Evolutionary conservation across 1,139 yeast species (phyloP).

Genomic region (Magnusiomyces fungicola): DNA sequence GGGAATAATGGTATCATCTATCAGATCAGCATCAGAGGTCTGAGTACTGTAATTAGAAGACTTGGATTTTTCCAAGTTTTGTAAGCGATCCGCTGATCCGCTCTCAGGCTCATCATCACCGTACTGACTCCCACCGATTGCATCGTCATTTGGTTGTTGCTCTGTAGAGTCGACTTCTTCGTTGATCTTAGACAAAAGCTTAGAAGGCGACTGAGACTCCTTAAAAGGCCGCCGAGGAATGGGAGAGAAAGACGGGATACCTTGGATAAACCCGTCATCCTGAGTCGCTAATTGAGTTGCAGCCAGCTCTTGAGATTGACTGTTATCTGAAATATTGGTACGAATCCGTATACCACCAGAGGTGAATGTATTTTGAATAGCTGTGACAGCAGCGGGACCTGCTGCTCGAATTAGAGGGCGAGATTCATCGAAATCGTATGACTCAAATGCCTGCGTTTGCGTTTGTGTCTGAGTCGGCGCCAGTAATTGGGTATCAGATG

Average conservation of each 20-base stretch:
- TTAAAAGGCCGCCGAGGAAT: too few relatives aligned
- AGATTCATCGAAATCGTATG: not conserved
- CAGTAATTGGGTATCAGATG: not conserved
- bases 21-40: not conserved
- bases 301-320: not conserved
- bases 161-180: too few relatives aligned
- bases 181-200: not conserved
- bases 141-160: too few relatives aligned
- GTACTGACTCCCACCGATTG: too few relatives aligned
- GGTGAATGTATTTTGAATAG: not conserved
- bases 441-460: slow-evolving; percentile 1
- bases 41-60: too few relatives aligned
- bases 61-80: too few relatives aligned
- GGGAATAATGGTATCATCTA: not conserved
- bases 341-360: not conserved
- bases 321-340: not conserved
- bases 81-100: too few relatives aligned
- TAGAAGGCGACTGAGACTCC: too few relatives aligned
- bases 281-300: not conserved
- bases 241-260: too few relatives aligned
- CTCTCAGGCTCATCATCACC: too few relatives aligned
- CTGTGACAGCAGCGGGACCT: not conserved
- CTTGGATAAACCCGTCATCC: too few relatives aligned
- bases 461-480: slow-evolving; percentile 6
- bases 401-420: not conserved